These are phyloP conservation scores for Cladosporium sp. DNA, from an alignment of 2,329 filamentous ascomycete species.

Conservation along the genomic window DNA sequence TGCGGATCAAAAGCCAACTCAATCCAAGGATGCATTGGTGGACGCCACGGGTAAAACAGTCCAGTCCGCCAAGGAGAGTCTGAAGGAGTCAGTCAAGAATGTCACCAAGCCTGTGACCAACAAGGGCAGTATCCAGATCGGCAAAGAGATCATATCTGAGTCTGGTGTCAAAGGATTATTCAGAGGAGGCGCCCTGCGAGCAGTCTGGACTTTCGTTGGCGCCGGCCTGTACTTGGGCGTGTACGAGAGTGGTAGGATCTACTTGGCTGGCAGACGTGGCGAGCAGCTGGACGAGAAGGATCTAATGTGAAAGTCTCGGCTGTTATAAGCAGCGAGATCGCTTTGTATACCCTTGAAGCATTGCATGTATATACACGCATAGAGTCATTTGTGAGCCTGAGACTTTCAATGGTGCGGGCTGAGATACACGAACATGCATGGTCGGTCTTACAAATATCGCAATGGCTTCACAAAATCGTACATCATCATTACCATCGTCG, in stretches of 20 bases:
- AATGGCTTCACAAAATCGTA: background rate
- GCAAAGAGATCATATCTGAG: constrained; percentile 63
- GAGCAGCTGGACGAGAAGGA: constrained; percentile 40
- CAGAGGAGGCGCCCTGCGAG: constrained; percentile 70
- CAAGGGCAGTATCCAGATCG: constrained; percentile 57
- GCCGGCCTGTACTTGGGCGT: constrained; percentile 82
- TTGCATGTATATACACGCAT: background rate
- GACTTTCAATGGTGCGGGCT: background rate
- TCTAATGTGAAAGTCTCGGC: constrained; percentile 20
- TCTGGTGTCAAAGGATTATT: constrained; percentile 74
- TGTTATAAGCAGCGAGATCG: background rate
- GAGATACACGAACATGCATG: background rate
- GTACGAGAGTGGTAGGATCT: constrained; percentile 74
- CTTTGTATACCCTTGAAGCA: background rate
- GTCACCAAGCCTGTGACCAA: constrained; percentile 36
- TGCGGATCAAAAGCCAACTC: constrained; percentile 26
- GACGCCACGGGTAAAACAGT: constrained; percentile 45
- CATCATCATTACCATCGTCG: background rate
- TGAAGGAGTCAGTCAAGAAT: constrained; percentile 36
- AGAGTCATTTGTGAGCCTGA: background rate
- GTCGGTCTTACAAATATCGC: background rate
- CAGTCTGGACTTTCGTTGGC: constrained; percentile 64
- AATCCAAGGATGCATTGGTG: constrained; percentile 27
- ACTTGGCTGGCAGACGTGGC: constrained; percentile 47
- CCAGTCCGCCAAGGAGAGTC: constrained; percentile 32